A percentile compares a stretch with the other conserved stretches of the same genome.
phyloP scores from a whole-genome alignment of 805 yeast species.

The Yamadazyma olivae region DNA sequence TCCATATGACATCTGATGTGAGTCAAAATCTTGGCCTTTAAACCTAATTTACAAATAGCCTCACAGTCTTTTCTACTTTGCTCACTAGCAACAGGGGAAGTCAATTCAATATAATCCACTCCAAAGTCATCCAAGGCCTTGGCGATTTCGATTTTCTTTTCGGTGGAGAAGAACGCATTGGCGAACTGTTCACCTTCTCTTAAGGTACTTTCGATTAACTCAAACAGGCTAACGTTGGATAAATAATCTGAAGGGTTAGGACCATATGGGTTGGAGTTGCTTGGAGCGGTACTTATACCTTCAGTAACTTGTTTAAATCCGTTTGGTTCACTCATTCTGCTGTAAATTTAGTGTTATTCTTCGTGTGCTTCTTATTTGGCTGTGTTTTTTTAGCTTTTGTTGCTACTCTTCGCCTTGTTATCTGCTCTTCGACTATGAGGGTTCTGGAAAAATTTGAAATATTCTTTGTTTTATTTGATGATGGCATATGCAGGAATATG shows the following conservation, averaged over 20 bases:
- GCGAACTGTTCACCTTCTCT: constrained; percentile 68
- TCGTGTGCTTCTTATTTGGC: too few species aligned
- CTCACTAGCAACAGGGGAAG: constrained; percentile 59
- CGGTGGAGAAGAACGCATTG: constrained; percentile 57
- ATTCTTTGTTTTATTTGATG: too few species aligned
- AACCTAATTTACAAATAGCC: constrained; percentile 56
- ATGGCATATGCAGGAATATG: too few species aligned
- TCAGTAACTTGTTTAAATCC: constrained; percentile 37
- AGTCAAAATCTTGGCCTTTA: constrained; percentile 55
- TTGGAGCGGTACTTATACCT: constrained; percentile 24
- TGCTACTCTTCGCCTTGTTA: too few species aligned
- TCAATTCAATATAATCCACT: constrained; percentile 58
- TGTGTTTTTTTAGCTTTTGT: too few species aligned
- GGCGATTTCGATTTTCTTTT: constrained; percentile 55
- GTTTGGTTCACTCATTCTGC: constrained; percentile 29
- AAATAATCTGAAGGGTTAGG: constrained; percentile 57
- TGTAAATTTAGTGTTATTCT: not conserved
- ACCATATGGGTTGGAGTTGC: constrained; percentile 49
- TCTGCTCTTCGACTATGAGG: too few species aligned
- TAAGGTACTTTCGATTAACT: constrained; percentile 54
- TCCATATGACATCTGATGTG: constrained; percentile 63
- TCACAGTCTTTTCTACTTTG: constrained; percentile 58
- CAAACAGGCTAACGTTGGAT: constrained; percentile 52
- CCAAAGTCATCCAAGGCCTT: constrained; percentile 61
- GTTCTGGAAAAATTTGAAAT: too few species aligned